Conservation (phyloP, 441 rosid species). For the Populus hybrid region DNA sequence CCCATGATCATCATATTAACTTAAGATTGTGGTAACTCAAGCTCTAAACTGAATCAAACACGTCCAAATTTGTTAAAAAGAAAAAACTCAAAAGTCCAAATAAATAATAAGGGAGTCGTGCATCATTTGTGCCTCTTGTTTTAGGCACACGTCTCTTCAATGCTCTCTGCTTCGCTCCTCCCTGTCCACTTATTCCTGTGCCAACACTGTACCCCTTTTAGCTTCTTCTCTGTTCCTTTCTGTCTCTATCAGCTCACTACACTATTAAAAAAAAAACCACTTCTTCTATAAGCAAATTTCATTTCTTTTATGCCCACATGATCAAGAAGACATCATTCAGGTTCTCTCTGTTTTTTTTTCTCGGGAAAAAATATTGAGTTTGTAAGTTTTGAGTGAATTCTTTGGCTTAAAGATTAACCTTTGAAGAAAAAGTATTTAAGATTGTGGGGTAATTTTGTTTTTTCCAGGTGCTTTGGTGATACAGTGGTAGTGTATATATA, state of each 20-base stretch:
- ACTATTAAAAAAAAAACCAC: background rate
- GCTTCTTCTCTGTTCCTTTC: background rate
- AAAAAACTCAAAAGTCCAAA: background rate
- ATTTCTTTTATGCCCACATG: background rate
- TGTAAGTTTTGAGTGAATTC: background rate
- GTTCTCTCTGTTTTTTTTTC: background rate
- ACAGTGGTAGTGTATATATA: background rate
- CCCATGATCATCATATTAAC: too few relatives aligned
- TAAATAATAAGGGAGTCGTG: background rate
- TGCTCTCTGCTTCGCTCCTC: background rate
- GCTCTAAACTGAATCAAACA: too few relatives aligned
- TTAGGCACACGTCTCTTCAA: conserved; percentile 11
- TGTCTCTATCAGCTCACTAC: background rate
- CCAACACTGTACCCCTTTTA: background rate
- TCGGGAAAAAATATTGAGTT: background rate
- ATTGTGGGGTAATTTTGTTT: background rate
- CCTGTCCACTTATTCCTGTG: background rate
- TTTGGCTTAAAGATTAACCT: background rate
- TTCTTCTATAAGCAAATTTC: background rate
- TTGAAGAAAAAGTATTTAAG: background rate
- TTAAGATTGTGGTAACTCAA: too few relatives aligned
- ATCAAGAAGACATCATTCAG: background rate
- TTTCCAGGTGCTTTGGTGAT: background rate
- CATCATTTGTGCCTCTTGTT: background rate
- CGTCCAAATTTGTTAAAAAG: too few relatives aligned